These are phyloP conservation scores for Mycena latifolia DNA, from an alignment of 768 basidiomycete species.

Conservation along the genomic window DNA sequence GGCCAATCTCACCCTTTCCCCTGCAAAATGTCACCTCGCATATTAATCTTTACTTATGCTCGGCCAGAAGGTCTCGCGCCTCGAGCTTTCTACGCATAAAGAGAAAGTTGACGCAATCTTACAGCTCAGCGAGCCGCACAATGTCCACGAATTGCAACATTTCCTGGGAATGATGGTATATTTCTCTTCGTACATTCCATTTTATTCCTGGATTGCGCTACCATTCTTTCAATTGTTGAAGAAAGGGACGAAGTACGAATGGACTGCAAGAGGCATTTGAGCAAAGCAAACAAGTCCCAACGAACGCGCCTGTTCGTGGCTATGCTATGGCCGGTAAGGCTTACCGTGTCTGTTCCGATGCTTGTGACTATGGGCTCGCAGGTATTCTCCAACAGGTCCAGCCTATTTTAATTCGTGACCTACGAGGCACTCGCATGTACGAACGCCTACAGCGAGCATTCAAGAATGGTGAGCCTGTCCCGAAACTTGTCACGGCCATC, in stretches of 20 bases:
- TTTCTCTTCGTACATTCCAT: constrained; percentile 51
- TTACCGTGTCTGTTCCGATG: constrained; percentile 51
- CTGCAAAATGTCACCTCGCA: constrained; percentile 48
- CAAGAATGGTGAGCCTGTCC: background rate
- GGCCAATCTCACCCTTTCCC: constrained; percentile 48
- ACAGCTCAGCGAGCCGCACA: constrained; percentile 41
- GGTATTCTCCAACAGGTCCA: constrained; percentile 49
- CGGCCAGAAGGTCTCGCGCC: too few species aligned
- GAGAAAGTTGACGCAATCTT: constrained; percentile 52
- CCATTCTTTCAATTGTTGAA: constrained; percentile 49
- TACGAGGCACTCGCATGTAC: constrained; percentile 38
- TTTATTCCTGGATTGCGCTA: constrained; percentile 45
- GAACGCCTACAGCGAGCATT: background rate
- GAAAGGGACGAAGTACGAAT: constrained; percentile 40
- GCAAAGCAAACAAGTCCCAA: constrained; percentile 42
- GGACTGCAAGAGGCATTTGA: constrained; percentile 43
- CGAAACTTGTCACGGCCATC: background rate
- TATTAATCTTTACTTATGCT: constrained; percentile 49
- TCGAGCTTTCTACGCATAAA: constrained; percentile 51
- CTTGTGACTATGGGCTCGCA: constrained; percentile 43
- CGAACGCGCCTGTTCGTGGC: constrained; percentile 45
- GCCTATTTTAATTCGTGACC: constrained; percentile 38
- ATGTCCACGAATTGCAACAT: constrained; percentile 43
- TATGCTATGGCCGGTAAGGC: constrained; percentile 43
- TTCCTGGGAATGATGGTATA: constrained; percentile 54